Conservation (phyloP, 148 eudicot genomes). For the Amaranthus hypochondriacus region DNA sequence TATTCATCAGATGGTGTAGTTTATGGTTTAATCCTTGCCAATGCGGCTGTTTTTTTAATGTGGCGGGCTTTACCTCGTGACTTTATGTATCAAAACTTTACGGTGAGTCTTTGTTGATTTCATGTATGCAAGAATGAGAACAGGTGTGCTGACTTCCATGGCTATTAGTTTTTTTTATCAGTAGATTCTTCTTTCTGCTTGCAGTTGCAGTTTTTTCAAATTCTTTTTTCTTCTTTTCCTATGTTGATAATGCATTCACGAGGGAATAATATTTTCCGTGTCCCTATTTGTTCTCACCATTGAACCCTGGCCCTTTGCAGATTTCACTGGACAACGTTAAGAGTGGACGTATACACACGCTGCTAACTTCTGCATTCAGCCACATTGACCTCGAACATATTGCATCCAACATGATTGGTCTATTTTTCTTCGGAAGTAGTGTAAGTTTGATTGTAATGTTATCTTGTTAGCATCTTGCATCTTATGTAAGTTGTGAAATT, state of each 20-base stretch:
- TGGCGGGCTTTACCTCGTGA: slow-evolving; percentile 50
- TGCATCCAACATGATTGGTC: slow-evolving; percentile 74
- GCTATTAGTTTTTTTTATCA: neutral
- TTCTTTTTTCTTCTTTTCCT: neutral
- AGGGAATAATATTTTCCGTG: neutral
- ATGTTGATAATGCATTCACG: neutral
- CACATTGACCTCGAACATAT: slow-evolving; percentile 56
- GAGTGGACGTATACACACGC: slow-evolving; percentile 76
- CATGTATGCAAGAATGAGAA: neutral
- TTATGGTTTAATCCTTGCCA: slow-evolving; percentile 57
- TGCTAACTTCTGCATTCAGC: slow-evolving; percentile 84
- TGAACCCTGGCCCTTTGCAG: slow-evolving; percentile 34
- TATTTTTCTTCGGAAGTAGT: slow-evolving; percentile 68
- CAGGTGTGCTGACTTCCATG: neutral
- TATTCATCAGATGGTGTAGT: slow-evolving; percentile 51
- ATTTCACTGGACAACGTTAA: slow-evolving; percentile 65
- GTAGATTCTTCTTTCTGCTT: neutral
- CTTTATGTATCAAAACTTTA: slow-evolving; percentile 70
- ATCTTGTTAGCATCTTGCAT: neutral
- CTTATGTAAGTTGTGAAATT: neutral
- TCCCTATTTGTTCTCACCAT: neutral
- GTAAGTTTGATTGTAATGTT: slow-evolving; percentile 32
- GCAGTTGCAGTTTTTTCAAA: neutral
- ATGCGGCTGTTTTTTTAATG: slow-evolving; percentile 65
- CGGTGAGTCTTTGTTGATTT: slow-evolving; percentile 41